phyloP scores from a whole-genome alignment of 176 grass and related monocot species.

The Melocanna baccifera region DNA sequence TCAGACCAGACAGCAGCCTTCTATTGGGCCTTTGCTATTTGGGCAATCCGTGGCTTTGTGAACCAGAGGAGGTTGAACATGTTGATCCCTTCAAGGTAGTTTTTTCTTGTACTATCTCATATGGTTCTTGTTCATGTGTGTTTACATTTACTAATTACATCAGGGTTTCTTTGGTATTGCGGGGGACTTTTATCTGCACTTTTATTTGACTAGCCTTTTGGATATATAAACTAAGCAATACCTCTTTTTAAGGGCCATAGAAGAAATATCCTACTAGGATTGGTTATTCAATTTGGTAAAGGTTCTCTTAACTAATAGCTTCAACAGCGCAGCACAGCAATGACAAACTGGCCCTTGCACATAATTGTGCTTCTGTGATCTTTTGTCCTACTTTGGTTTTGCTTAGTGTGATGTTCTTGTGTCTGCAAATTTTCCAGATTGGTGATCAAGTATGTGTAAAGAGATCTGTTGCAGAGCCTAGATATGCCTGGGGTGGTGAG shows the following conservation, averaged over 20 bases:
- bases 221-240: constrained; percentile 1
- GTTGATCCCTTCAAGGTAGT: constrained; percentile 96
- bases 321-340: neutral
- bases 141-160: constrained; percentile 11
- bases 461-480: constrained; percentile 93
- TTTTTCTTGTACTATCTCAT: constrained; percentile 9
- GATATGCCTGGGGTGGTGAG: constrained; percentile 97
- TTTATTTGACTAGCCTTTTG: constrained; percentile 6
- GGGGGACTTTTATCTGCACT: neutral
- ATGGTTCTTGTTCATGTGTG: neutral
- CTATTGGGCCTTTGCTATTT: constrained; percentile 93
- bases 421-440: constrained; percentile 58
- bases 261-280: neutral
- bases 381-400: constrained; percentile 23
- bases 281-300: neutral
- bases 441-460: constrained; percentile 95
- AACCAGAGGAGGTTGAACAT: constrained; percentile 98
- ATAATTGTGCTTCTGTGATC: neutral
- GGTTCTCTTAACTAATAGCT: neutral
- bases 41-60: constrained; percentile 86
- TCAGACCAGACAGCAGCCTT: constrained; percentile 98
- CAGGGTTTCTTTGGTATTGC: neutral
- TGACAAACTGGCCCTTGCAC: neutral
- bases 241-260: neutral
- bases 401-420: constrained; percentile 22